Evolutionary conservation across 805 yeast genomes (phyloP).

Genomic region (Millerago galiae): DNA sequence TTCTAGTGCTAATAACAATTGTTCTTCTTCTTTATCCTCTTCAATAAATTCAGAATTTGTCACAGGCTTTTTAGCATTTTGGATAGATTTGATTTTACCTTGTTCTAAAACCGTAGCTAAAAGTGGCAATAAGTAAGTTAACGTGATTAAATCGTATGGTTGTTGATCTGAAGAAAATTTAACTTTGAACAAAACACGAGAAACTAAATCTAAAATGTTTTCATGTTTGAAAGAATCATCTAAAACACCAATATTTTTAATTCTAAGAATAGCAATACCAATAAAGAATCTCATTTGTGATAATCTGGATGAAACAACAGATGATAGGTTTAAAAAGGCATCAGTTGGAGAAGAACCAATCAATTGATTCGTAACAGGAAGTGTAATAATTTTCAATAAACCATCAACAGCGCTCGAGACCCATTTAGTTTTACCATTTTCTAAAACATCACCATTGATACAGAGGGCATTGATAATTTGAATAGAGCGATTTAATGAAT

Average conservation of each 20-base stretch:
- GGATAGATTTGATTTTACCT: slow-evolving; percentile 53
- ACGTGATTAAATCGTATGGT: slow-evolving; percentile 59
- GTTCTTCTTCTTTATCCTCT: slow-evolving; percentile 87
- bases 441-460: slow-evolving; percentile 39
- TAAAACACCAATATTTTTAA: slow-evolving; percentile 39
- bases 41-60: slow-evolving; percentile 66
- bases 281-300: slow-evolving; percentile 44
- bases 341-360: slow-evolving; percentile 39
- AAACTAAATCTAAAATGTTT: slow-evolving; percentile 44
- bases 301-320: slow-evolving; percentile 44
- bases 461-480: slow-evolving; percentile 50
- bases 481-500: slow-evolving; percentile 41
- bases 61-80: slow-evolving; percentile 44
- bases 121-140: slow-evolving; percentile 73
- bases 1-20: slow-evolving; percentile 68
- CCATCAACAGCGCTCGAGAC: slow-evolving; percentile 55
- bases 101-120: slow-evolving; percentile 59
- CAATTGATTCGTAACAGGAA: slow-evolving; percentile 28
- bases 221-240: slow-evolving; percentile 43
- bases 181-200: slow-evolving; percentile 68
- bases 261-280: slow-evolving; percentile 67
- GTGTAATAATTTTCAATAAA: slow-evolving; percentile 39
- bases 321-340: slow-evolving; percentile 50
- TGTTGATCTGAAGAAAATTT: slow-evolving; percentile 69
- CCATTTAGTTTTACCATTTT: slow-evolving; percentile 68